Base-by-base conservation (phyloP, 805 yeast species). In the Candida peoriensis region DNA sequence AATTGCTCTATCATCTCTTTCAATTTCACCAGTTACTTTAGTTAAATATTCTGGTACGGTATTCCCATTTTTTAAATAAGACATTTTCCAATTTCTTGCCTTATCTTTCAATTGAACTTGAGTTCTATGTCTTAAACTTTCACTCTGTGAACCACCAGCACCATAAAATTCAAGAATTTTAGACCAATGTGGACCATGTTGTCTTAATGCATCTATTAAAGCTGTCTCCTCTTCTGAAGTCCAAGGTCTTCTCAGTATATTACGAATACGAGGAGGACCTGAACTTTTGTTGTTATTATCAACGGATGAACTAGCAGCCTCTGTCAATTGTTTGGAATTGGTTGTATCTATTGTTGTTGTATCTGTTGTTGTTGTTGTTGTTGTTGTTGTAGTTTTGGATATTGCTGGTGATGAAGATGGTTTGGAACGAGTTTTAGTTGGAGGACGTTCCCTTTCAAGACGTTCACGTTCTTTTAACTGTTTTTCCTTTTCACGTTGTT, bases 21-120 rank as follows among this genome's bases (percentile, higher is more conserved):
- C 86, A 29, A 78, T 52, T 44, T 81, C 95, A 30, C 97, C 97
- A 2, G 97, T 90, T 15, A 90, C 97, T 43, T 81, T 78, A 35
- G 66, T 67, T 40, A 93, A 63, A 50, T 86, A 89, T 3, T 72
- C 78, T 0, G 98, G 98, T 3, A 90, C 74, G 8, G 83, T 81
- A 24, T 78, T 58, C 1, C 83, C 84, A 33, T 78, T 72, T 51
- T 87, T 84, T 39, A 88, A 63, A 55, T 81, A 87, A 45, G 80
- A 79, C 74, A 89, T 74, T 56, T 93, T 93, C 87, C 96, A 83
- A 55, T 93, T 93, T 46, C 98, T 72, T 0, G 97, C 97, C 56
- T 93, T 93, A 56, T 93, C 98, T 58, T 93, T 93, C 39, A 93
- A 68, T 55, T 93, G 98, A 13, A 90, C 86, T 51, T 88, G 95